phyloP scores from a whole-genome alignment of 129 eudicot genomes.

The Apium graveolens region DNA sequence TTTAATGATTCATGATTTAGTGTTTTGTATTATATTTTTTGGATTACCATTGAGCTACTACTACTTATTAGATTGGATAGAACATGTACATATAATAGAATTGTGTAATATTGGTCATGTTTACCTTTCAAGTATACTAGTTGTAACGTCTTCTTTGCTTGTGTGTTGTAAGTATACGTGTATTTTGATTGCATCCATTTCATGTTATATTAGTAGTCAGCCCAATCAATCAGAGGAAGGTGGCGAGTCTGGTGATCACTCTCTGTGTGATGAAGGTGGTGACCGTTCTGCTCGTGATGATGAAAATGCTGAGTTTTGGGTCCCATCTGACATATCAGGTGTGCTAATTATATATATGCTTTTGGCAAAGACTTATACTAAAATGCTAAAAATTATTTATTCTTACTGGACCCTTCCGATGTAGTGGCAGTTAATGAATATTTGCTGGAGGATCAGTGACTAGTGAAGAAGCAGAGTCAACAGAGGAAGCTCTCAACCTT shows the following conservation, averaged over 20 bases:
- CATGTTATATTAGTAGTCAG: slow-evolving; percentile 29
- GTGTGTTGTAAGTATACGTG: neutral
- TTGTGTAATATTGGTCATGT: neutral
- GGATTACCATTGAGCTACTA: neutral
- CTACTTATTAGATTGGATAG: neutral
- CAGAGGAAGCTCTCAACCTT: too few species aligned
- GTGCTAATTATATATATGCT: slow-evolving; percentile 10
- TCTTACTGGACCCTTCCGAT: too few species aligned
- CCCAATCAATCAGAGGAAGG: slow-evolving; percentile 52
- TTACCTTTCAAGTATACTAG: neutral
- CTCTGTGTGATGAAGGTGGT: slow-evolving; percentile 39
- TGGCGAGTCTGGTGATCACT: slow-evolving; percentile 19
- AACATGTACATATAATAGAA: neutral
- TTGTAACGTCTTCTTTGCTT: neutral
- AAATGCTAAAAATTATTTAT: slow-evolving; percentile 11
- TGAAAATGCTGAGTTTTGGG: slow-evolving; percentile 66
- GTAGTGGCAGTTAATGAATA: too few species aligned
- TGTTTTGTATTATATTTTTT: neutral
- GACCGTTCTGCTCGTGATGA: slow-evolving; percentile 39
- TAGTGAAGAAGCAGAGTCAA: too few species aligned
- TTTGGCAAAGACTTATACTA: neutral
- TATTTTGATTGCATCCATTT: slow-evolving; percentile 15
- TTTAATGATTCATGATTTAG: neutral
- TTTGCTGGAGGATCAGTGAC: too few species aligned
- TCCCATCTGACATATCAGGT: slow-evolving; percentile 80